Percentiles rank a stretch among this genome's conserved stretches.
phyloP scores from a whole-genome alignment of 352 stramenopile genomes.

The Phytopythium chamaehyphon region DNA sequence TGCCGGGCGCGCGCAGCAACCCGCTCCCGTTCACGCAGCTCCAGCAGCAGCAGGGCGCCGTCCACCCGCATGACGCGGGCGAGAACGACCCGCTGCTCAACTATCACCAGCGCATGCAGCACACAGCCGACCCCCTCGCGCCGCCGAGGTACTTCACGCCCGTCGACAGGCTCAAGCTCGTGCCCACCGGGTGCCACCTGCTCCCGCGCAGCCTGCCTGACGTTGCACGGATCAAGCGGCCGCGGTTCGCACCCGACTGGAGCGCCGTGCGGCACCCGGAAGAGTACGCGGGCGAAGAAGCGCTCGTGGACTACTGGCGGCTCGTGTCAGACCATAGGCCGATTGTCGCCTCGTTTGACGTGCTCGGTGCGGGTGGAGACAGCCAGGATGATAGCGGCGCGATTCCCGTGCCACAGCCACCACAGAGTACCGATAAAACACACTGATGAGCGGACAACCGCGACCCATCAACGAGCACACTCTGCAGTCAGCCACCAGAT shows the following conservation, averaged over 20 bases:
- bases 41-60: neutral
- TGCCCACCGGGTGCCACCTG: conserved; percentile 53
- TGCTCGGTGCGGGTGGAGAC: conserved; percentile 16
- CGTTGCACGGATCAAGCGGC: conserved; percentile 63
- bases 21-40: conserved; percentile 4
- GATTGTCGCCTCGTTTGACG: conserved; percentile 59
- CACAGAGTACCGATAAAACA: neutral
- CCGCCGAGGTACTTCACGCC: conserved; percentile 2
- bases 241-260: conserved; percentile 76
- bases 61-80: neutral
- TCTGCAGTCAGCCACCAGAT: conserved; percentile 5
- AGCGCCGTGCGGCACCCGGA: conserved; percentile 32
- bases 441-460: too few species aligned
- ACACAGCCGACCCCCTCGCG: neutral
- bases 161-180: conserved; percentile 36
- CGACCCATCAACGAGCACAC: neutral
- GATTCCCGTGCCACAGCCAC: neutral
- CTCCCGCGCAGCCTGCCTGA: conserved; percentile 62
- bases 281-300: conserved; percentile 44
- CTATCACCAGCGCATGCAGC: conserved; percentile 6
- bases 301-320: conserved; percentile 79
- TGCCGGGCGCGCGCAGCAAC: neutral
- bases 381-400: neutral
- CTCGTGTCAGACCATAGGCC: conserved; percentile 78
- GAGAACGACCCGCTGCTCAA: conserved; percentile 1